A percentile compares a stretch with the other conserved stretches of the same genome.
Evolutionary conservation across 345 rosid species (phyloP).

Genomic region (Brassica juncea): DNA sequence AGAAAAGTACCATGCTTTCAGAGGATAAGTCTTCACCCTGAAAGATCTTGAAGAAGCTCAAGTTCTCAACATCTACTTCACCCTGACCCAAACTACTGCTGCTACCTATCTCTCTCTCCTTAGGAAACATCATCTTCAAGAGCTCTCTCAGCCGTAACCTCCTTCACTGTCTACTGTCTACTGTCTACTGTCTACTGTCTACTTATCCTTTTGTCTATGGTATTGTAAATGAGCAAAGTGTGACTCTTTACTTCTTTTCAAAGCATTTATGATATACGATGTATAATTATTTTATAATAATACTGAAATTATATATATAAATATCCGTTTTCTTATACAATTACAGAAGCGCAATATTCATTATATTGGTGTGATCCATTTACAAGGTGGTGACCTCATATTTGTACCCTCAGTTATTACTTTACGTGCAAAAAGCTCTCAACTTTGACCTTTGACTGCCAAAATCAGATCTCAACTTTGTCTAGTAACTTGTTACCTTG

Average conservation of each 20-base stretch:
- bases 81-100: neutral
- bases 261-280: neutral
- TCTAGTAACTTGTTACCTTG: neutral
- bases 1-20: slow-evolving; percentile 27
- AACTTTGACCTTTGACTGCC: neutral
- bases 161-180: neutral
- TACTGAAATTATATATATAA: neutral
- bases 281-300: neutral
- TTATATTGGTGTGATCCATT: neutral
- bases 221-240: neutral
- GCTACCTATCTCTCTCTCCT: slow-evolving; percentile 19
- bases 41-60: slow-evolving; percentile 31
- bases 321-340: neutral
- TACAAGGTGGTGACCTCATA: neutral
- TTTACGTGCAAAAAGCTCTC: neutral
- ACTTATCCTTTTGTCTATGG: neutral
- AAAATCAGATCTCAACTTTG: neutral
- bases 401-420: neutral
- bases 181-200: neutral
- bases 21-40: slow-evolving; percentile 29
- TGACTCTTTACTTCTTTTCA: neutral
- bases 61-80: neutral
- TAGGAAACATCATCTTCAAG: neutral
- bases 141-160: neutral
- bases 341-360: neutral